A percentile compares a stretch with the other conserved stretches of the same genome.
These are phyloP conservation scores for grape (Vitis vinifera) DNA, from an alignment of 164 flowering plant species.

Conservation along the genomic window DNA sequence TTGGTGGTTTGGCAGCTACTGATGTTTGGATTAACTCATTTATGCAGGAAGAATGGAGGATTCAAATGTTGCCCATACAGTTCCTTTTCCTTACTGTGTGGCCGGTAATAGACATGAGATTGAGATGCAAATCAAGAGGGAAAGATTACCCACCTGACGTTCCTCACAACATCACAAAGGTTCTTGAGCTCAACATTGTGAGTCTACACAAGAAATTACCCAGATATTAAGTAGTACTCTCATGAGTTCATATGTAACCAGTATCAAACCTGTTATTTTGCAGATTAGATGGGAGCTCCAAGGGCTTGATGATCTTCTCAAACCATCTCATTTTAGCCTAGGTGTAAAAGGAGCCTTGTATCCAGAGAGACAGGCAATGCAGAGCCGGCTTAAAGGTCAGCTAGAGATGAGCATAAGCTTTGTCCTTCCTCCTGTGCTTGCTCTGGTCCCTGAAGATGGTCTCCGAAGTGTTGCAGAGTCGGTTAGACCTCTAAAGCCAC, in stretches of 20 bases:
- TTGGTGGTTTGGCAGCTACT: neutral
- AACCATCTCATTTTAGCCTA: slow-evolving; percentile 61
- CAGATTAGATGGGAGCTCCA: slow-evolving; percentile 84
- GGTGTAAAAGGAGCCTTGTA: slow-evolving; percentile 64
- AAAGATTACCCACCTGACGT: slow-evolving; percentile 68
- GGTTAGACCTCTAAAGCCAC: slow-evolving; percentile 36
- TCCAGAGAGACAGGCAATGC: slow-evolving; percentile 49
- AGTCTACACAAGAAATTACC: slow-evolving; percentile 11
- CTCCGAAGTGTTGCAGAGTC: slow-evolving; percentile 51
- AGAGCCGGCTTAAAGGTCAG: slow-evolving; percentile 60
- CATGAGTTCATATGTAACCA: neutral
- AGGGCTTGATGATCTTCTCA: slow-evolving; percentile 57
- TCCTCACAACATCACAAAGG: slow-evolving; percentile 47
- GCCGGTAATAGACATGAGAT: slow-evolving; percentile 66
- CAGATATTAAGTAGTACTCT: neutral
- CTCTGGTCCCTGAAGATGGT: slow-evolving; percentile 59
- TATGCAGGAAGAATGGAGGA: slow-evolving; percentile 70
- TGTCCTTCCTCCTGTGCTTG: slow-evolving; percentile 58
- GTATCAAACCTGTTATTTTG: slow-evolving; percentile 8
- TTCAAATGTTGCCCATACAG: slow-evolving; percentile 67
- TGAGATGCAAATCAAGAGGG: slow-evolving; percentile 57
- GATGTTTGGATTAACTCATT: neutral
- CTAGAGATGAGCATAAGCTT: slow-evolving; percentile 65
- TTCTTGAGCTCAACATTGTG: slow-evolving; percentile 77
- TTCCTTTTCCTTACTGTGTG: slow-evolving; percentile 51